Percentiles rank a stretch among this genome's conserved stretches.
Evolutionary conservation across 495 filamentous ascomycete genomes (phyloP).

Genomic region (Penicillium fimorum): DNA sequence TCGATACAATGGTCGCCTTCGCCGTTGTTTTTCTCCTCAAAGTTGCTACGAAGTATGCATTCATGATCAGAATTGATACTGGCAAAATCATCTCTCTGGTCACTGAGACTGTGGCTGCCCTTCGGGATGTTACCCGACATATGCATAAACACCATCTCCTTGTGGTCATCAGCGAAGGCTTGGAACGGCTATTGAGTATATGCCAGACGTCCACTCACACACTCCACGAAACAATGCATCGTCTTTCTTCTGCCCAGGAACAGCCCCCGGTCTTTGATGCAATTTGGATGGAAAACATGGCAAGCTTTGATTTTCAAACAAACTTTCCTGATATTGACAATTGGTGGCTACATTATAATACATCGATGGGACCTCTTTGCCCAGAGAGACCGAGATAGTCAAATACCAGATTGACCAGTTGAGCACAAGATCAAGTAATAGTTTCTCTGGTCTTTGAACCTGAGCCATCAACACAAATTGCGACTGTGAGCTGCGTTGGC

Average conservation of each 20-base stretch:
- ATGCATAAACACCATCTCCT: constrained; percentile 33
- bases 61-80: constrained; percentile 27
- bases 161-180: constrained; percentile 26
- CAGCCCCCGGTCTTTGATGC: constrained; percentile 18
- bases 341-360: constrained; percentile 28
- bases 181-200: constrained; percentile 22
- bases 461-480: constrained; percentile 36
- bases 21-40: constrained; percentile 37
- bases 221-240: constrained; percentile 8
- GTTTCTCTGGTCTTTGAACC: constrained; percentile 27
- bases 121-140: constrained; percentile 24
- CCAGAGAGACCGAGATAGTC: constrained; percentile 1
- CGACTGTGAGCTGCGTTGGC: constrained; percentile 28
- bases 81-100: constrained; percentile 30
- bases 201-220: constrained; percentile 19
- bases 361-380: constrained; percentile 13
- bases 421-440: constrained; percentile 35
- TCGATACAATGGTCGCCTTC: constrained; percentile 40
- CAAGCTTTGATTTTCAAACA: constrained; percentile 33
- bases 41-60: constrained; percentile 29
- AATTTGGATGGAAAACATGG: constrained; percentile 34
- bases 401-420: constrained; percentile 20
- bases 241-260: constrained; percentile 17
- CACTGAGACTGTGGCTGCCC: constrained; percentile 24
- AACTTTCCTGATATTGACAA: constrained; percentile 27